Base-by-base conservation (phyloP, 2,329 filamentous ascomycete species). In the Mycocentrospora acerina region DNA sequence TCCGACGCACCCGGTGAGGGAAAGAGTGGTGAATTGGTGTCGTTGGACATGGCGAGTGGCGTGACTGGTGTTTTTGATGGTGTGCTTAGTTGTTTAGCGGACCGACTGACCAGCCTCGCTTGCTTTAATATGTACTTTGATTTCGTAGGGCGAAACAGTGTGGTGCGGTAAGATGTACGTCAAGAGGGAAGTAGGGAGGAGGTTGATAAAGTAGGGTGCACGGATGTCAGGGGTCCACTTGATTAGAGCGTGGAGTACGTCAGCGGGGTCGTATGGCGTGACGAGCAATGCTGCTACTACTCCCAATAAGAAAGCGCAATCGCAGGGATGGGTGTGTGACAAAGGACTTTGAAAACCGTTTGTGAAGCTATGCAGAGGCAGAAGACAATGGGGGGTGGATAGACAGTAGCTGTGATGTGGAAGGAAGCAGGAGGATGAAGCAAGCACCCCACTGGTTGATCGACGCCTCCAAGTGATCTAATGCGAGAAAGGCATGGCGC, bases 11-110 rank as follows among this genome's bases (percentile, higher is more conserved):
- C 58, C 26, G 64, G 63, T 26, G 67, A 64, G 30, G 64, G 59
- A 31, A 62, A 60, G 19, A 66, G 67, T 18, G 68, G 68, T 35
- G 65, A 66, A 57, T 67, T 65, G 46, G 65, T 63, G 53, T 64
- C 67, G 52, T 63, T 61, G 37, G 65, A 63, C 62, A 67, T 68
- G 44, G 41, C 38, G 40, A 29, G 37, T 29, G 40, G 18, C 35
- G 39, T 38, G 24, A 24, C 24, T 16, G 19, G 14, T 12, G 38
- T 19, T 28, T 35, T 31, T 24, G 26, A 27, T 10, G 5, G 19
- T 43, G n/a, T n/a, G n/a, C n/a, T n/a, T n/a, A n/a, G n/a, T n/a
- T n/a, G n/a, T n/a, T n/a, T n/a, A n/a, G n/a, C n/a, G n/a, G n/a
- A n/a, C n/a, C n/a, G n/a, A n/a, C n/a, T 19, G 39, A 27, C 17